Evolutionary conservation across 129 eudicot genomes (phyloP).

Genomic region (Helianthus tuberosus): DNA sequence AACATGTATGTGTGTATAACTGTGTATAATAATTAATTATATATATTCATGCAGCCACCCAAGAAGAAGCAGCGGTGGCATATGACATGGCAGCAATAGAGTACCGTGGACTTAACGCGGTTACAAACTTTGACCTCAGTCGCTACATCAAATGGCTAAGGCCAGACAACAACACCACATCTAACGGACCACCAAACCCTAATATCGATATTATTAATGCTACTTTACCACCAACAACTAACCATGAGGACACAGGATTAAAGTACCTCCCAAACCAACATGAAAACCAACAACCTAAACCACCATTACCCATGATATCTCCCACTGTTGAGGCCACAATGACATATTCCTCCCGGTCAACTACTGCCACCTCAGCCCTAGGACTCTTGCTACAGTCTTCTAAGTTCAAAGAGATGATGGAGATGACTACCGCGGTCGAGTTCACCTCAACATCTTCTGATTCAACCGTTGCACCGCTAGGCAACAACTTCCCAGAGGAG

Average conservation of each 20-base stretch:
- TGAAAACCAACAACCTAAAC: constrained; percentile 11
- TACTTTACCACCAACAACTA: constrained; percentile 24
- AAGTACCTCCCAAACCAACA: constrained; percentile 30
- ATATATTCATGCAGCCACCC: constrained; percentile 56
- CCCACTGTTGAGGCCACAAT: constrained; percentile 20
- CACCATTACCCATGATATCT: constrained; percentile 5
- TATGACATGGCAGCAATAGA: constrained; percentile 92
- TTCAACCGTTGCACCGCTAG: constrained; percentile 28
- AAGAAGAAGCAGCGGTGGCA: constrained; percentile 91
- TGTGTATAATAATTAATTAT: no score
- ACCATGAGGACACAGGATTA: constrained; percentile 29
- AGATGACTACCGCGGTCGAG: constrained; percentile 75
- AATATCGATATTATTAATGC: constrained; percentile 27
- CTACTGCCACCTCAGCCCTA: constrained; percentile 79
- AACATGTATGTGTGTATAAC: no score
- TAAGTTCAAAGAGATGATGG: constrained; percentile 91
- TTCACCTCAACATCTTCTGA: constrained; percentile 38
- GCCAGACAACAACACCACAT: constrained; percentile 41
- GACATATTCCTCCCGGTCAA: constrained; percentile 36
- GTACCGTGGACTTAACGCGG: constrained; percentile 85
- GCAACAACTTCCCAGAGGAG: constrained; percentile 54
- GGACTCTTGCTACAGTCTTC: constrained; percentile 78
- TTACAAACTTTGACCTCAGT: constrained; percentile 81
- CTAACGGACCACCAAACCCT: constrained; percentile 30
- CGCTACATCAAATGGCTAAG: constrained; percentile 88